Evolutionary conservation across 352 stramenopile genomes (phyloP).

Genomic region (Elongisporangium senticosum): DNA sequence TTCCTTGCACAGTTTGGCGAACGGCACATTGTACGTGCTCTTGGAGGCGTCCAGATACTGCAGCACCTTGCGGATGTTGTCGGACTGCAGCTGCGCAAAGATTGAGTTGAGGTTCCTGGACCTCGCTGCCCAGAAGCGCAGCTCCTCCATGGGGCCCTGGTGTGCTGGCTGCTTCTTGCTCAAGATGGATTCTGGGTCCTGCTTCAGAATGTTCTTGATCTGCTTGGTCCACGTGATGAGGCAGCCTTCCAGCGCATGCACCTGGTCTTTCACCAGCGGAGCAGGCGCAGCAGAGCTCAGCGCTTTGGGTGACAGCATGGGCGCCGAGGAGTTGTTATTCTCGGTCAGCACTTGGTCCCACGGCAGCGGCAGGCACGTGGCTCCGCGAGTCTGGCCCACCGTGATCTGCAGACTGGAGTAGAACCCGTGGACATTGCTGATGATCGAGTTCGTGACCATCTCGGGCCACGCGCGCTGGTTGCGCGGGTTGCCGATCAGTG

Average conservation of each 20-base stretch:
- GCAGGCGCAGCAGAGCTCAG: slow-evolving; percentile 4
- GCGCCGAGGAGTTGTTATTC: slow-evolving; percentile 22
- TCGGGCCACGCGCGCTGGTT: slow-evolving; percentile 81
- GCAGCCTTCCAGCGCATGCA: slow-evolving; percentile 83
- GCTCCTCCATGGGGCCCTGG: slow-evolving; percentile 82
- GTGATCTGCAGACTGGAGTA: slow-evolving; percentile 87
- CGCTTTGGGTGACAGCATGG: slow-evolving; percentile 6
- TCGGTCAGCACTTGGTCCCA: slow-evolving; percentile 71
- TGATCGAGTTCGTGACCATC: slow-evolving; percentile 74
- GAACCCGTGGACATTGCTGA: slow-evolving; percentile 74
- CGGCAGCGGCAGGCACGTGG: slow-evolving; percentile 79
- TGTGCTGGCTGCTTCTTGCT: slow-evolving; percentile 54
- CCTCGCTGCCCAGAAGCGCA: slow-evolving; percentile 86
- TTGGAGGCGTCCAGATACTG: slow-evolving; percentile 86
- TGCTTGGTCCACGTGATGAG: slow-evolving; percentile 94
- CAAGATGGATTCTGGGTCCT: slow-evolving; percentile 79
- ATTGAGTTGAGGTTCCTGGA: slow-evolving; percentile 87
- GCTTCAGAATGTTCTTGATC: slow-evolving; percentile 91
- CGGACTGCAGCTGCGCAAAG: slow-evolving; percentile 87
- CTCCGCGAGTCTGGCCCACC: slow-evolving; percentile 74
- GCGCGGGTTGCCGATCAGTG: slow-evolving; percentile 63
- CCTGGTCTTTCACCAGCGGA: slow-evolving; percentile 63
- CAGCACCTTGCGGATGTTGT: slow-evolving; percentile 81
- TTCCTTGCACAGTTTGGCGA: slow-evolving; percentile 90
- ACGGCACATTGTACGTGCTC: slow-evolving; percentile 89